These are phyloP conservation scores for Lichtheimia ornata DNA, from an alignment of 371 early-diverging fungal genomes.

Conservation along the genomic window DNA sequence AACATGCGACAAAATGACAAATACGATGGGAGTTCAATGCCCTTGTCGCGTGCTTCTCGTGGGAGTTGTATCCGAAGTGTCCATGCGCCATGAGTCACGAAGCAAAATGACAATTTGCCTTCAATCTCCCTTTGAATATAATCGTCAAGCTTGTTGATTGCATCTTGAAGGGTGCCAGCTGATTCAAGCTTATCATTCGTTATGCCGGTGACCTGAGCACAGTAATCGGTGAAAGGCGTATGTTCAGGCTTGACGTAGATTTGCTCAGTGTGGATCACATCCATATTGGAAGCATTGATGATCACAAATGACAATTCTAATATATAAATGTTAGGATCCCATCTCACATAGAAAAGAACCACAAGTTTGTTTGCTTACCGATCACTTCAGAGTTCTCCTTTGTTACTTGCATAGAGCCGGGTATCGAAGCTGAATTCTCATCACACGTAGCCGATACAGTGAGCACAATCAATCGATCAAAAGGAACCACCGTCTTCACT, in stretches of 20 bases:
- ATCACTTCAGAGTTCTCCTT: constrained; percentile 54
- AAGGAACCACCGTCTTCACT: constrained; percentile 36
- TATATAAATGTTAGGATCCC: neutral
- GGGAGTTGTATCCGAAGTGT: constrained; percentile 72
- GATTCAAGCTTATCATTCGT: constrained; percentile 52
- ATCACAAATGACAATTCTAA: constrained; percentile 47
- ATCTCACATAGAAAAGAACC: neutral
- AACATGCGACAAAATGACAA: constrained; percentile 66
- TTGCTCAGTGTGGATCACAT: constrained; percentile 61
- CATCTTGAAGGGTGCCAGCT: constrained; percentile 62
- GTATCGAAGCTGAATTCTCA: constrained; percentile 61
- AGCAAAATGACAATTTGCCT: constrained; percentile 64
- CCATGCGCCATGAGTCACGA: constrained; percentile 80
- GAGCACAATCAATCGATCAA: constrained; percentile 68
- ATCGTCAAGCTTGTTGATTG: constrained; percentile 56
- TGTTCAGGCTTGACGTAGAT: constrained; percentile 67
- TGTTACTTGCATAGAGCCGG: constrained; percentile 63
- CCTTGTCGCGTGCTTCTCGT: constrained; percentile 73
- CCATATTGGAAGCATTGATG: constrained; percentile 37
- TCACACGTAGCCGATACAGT: constrained; percentile 76
- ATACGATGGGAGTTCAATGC: constrained; percentile 61
- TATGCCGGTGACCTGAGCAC: constrained; percentile 69
- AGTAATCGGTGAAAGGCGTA: constrained; percentile 66
- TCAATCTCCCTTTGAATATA: constrained; percentile 63
- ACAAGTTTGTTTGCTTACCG: constrained; percentile 22